Evolutionary conservation across 2,329 filamentous ascomycete species (phyloP).

Genomic region (Rutstroemia sp.): DNA sequence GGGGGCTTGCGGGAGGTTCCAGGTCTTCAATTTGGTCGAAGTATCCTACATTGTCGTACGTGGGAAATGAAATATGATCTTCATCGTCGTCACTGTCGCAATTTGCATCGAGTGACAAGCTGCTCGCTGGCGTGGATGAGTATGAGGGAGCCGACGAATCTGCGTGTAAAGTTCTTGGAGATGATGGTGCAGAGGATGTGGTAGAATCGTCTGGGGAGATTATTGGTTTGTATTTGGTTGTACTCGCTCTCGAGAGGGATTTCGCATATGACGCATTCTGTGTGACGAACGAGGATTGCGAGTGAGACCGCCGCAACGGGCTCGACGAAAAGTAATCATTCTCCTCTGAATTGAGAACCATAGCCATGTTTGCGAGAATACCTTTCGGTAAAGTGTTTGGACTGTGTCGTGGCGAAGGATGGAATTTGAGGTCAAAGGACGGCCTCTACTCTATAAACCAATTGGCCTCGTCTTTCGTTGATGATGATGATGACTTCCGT

Average conservation of each 20-base stretch:
- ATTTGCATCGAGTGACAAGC: slow-evolving; percentile 72
- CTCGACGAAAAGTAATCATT: slow-evolving; percentile 47
- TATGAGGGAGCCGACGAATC: slow-evolving; percentile 49
- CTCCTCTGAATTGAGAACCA: slow-evolving; percentile 42
- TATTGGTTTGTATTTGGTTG: slow-evolving; percentile 21
- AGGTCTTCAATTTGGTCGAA: slow-evolving; percentile 32
- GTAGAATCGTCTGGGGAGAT: slow-evolving; percentile 22
- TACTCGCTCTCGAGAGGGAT: slow-evolving; percentile 38
- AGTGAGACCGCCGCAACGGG: slow-evolving; percentile 51
- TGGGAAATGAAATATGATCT: slow-evolving; percentile 32
- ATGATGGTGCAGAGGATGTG: slow-evolving; percentile 48
- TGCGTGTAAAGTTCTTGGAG: slow-evolving; percentile 43
- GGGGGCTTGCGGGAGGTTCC: slow-evolving; percentile 43
- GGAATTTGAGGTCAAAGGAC: slow-evolving; percentile 5
- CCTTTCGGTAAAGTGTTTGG: neutral
- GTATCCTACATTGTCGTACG: slow-evolving; percentile 29
- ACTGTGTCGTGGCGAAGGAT: slow-evolving; percentile 1
- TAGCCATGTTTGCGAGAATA: slow-evolving; percentile 23
- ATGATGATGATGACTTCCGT: neutral
- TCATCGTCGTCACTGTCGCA: slow-evolving; percentile 36
- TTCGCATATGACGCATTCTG: slow-evolving; percentile 29
- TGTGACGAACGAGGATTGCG: slow-evolving; percentile 46
- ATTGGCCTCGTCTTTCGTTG: slow-evolving; percentile 1
- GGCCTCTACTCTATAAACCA: neutral
- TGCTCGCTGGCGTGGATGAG: slow-evolving; percentile 56